Base-by-base conservation (phyloP, 2,329 filamentous ascomycete species). In the Blastomyces emzantsi region DNA sequence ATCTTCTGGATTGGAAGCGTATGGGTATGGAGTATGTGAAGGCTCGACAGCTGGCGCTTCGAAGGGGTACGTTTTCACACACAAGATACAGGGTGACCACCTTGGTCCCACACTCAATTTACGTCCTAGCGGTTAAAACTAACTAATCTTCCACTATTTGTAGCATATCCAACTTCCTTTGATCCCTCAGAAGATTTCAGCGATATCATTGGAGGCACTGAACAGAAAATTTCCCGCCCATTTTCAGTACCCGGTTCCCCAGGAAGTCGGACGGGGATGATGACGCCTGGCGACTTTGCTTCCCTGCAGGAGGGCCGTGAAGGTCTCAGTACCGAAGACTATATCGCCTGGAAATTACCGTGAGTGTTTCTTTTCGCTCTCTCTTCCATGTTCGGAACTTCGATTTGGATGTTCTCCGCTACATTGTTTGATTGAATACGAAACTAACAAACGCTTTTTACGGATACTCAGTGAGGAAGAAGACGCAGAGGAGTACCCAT, bases 21-120 rank as follows among this genome's bases (percentile, higher is more conserved):
- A 99, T 99, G 94, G 94, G 94, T 28, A 88, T 97, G 87, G 94
- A 99, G 78, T 99, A 99, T 73, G 91, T 97, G 79, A 99, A 97
- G 82, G 94, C 94, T 43, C 86, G 94, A 59, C 94, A 97, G 76
- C 79, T 99, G 72, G 94, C 94, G 30, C 81, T 99, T 67, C 84
- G 94, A 71, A 85, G 94, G 76, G 78, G 79, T 80, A 72, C 65
- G 67, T 28, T 52, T 30, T 6, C 43, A 51, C 9, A 13, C 13
- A 28, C 22, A 28, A 3, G 54, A 49, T 25, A 33, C 58, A 55
- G n/a, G 28, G 43, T 28, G 9, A 58, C 60, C 13, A 5, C 62
- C 55, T 30, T 43, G 15, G 1, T 11, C 13, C 36, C 7, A 5
- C 15, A 33, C 9, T 49, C 43, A 41, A 15, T 25, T 6, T 41